These are phyloP conservation scores for Smittium mucronatum DNA, from an alignment of 371 early-diverging fungal species.

Conservation along the genomic window DNA sequence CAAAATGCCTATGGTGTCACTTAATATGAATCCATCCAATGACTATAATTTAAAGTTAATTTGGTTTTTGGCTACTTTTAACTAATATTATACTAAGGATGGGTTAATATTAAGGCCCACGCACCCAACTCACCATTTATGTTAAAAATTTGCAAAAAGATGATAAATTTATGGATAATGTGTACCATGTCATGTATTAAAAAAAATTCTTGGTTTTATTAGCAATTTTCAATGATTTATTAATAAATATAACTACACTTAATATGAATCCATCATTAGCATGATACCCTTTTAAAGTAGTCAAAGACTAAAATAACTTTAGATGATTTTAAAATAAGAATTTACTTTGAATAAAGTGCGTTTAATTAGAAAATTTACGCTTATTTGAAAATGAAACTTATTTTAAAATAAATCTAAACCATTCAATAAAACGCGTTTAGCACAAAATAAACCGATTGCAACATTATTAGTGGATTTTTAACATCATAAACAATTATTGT, in stretches of 20 bases:
- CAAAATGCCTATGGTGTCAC: not conserved
- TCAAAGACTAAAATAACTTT: not conserved
- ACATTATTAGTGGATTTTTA: too few relatives aligned
- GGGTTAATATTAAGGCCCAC: not conserved
- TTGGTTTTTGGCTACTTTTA: not conserved
- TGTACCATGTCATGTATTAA: not conserved
- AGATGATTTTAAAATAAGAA: too few relatives aligned
- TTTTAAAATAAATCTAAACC: too few relatives aligned
- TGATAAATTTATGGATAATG: not conserved
- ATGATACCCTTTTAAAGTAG: not conserved
- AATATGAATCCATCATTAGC: not conserved
- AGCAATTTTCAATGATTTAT: not conserved
- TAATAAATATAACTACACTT: not conserved
- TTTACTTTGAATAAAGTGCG: too few relatives aligned
- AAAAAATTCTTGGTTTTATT: not conserved
- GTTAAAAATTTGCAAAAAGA: not conserved
- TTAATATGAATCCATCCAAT: not conserved
- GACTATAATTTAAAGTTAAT: not conserved
- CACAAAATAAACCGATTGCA: too few relatives aligned
- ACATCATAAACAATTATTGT: too few relatives aligned
- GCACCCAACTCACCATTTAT: not conserved
- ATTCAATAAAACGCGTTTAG: too few relatives aligned
- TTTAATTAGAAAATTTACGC: too few relatives aligned
- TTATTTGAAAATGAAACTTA: too few relatives aligned
- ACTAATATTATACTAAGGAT: not conserved